Evolutionary conservation across 139 green algal genomes (phyloP).

Genomic region (Zygnema cylindricum): DNA sequence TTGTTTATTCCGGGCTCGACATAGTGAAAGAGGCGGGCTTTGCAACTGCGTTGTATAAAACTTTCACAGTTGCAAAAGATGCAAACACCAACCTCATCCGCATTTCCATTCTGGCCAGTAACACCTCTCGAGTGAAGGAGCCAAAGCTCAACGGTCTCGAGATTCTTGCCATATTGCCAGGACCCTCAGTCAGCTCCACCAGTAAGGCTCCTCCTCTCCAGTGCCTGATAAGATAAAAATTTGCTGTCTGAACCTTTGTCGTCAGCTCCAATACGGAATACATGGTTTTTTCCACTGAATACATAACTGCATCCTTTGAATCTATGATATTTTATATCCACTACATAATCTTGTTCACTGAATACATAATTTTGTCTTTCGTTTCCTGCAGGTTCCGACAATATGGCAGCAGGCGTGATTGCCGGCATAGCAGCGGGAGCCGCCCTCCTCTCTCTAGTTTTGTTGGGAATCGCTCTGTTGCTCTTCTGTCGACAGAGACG

Average conservation of each 20-base stretch:
- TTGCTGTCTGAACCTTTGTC: no score
- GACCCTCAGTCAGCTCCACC: no score
- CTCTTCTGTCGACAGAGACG: neutral
- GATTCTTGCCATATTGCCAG: neutral
- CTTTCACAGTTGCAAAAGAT: neutral
- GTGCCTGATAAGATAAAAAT: no score
- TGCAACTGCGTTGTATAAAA: neutral
- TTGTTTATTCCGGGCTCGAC: constrained; percentile 2
- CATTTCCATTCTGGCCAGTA: neutral
- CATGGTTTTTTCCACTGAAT: no score
- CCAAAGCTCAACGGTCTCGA: neutral
- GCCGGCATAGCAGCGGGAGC: neutral
- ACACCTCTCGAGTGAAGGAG: neutral
- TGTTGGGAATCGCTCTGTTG: neutral
- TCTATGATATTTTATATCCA: no score
- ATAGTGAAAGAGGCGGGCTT: constrained; percentile 6
- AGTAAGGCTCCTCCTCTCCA: no score
- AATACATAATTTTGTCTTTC: no score
- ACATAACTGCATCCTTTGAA: no score
- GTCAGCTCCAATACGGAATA: no score
- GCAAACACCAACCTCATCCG: neutral
- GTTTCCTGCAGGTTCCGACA: no score
- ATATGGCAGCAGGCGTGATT: neutral
- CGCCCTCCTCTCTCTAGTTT: neutral
- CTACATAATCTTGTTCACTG: no score